phyloP scores from a whole-genome alignment of 768 basidiomycete species.

The Leccinum longicurvipes region DNA sequence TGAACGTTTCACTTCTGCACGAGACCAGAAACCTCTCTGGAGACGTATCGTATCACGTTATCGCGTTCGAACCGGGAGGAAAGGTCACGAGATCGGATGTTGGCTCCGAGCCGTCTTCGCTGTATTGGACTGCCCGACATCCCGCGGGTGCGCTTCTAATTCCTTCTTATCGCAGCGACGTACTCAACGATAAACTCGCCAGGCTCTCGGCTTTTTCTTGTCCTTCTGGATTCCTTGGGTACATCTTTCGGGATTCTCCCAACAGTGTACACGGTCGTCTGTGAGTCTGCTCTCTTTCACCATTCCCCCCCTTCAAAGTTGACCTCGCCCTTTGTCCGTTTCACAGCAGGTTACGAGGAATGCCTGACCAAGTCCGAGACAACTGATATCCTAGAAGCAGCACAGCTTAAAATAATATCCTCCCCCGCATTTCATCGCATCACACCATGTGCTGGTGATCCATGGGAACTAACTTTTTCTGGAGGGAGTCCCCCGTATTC shows the following conservation, averaged over 20 bases:
- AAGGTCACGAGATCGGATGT: conserved; percentile 34
- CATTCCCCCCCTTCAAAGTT: not conserved
- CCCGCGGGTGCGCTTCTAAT: conserved; percentile 35
- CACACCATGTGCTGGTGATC: conserved; percentile 30
- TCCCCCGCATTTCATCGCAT: not conserved
- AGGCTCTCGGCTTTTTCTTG: conserved; percentile 45
- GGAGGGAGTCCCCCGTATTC: conserved; percentile 46
- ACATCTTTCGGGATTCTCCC: conserved; percentile 41
- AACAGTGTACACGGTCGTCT: conserved; percentile 33
- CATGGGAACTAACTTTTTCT: conserved; percentile 44
- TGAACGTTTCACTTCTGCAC: conserved; percentile 6
- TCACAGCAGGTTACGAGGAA: conserved; percentile 27
- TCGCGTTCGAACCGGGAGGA: conserved; percentile 39
- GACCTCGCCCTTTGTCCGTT: not conserved
- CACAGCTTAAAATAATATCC: conserved; percentile 5
- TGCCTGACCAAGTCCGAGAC: conserved; percentile 20
- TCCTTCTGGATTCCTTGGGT: conserved; percentile 43
- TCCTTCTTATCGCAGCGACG: not conserved
- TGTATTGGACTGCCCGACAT: conserved; percentile 40
- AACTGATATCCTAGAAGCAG: conserved; percentile 31
- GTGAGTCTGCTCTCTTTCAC: conserved; percentile 24
- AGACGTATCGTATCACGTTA: conserved; percentile 38
- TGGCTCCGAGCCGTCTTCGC: conserved; percentile 31
- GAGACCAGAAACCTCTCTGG: not conserved
- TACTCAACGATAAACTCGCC: not conserved